Base-by-base conservation (phyloP, 2,329 filamentous ascomycete species). In the Beauveria caledonica region DNA sequence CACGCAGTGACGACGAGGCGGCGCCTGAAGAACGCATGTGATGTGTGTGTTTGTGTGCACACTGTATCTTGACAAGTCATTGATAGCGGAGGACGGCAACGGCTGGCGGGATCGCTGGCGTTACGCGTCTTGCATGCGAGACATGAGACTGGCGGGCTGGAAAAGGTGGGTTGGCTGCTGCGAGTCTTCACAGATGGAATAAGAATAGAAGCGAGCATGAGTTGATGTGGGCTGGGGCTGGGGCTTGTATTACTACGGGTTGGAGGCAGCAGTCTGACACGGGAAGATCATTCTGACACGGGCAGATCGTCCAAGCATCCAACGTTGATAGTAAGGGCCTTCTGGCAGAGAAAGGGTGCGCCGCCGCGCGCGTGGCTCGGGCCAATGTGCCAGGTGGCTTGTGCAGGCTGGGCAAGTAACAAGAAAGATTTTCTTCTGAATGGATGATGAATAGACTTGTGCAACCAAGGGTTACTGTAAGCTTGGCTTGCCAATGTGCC, bases 381-480 rank as follows among this genome's bases (percentile, higher is more conserved):
- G 45, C 23, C 45, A 58, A 58, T 58, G 23, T 33, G 36, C 55
- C 55, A 36, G 50, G 55, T 58, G 55, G 55, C 45, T 58, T 58
- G 45, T 50, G 45, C 55, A 29, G 39, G 54, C 23, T 50, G 55
- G 33, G 33, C 55, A 50, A 58, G 55, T 27, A 27, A 40, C 33
- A 15, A 15, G 33, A 21, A 58, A 39, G 25, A n/a, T 23, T 23
- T 50, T 40, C 44, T 36, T 50, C 50, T 53, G 51, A 45, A 45
- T 15, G 33, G 33, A 13, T 36, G 5, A 36, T 15, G 33, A 15
- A 36, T 36, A 36, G 33, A 15, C 11, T 15, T 36, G 33, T 15
- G 33, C 33, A 15, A 36, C 33, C 33, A 36, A 36, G 33, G n/a
- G n/a, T n/a, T n/a, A n/a, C n/a, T n/a, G 33, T 44, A 6, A 42